Percentiles rank a stretch among this genome's conserved stretches.
These are phyloP conservation scores for Metschnikowia colocasiae DNA, from an alignment of 805 yeast genomes.

Conservation along the genomic window DNA sequence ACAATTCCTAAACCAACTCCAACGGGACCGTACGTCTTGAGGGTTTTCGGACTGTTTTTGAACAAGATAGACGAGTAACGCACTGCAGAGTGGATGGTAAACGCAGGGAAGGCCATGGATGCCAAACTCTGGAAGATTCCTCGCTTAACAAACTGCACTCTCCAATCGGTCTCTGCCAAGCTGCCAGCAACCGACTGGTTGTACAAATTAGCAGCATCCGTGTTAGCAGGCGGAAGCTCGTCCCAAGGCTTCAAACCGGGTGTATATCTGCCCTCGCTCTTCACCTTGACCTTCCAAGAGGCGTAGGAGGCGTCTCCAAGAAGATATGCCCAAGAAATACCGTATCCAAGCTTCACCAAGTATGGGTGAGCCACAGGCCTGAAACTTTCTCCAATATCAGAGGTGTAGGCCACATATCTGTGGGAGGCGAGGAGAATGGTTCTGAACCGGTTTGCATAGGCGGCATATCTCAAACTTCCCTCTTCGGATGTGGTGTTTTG, in stretches of 20 bases:
- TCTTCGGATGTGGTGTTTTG: slow-evolving; percentile 18
- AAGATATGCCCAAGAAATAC: slow-evolving; percentile 71
- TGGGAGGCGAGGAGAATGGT: slow-evolving; percentile 71
- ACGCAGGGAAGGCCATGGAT: slow-evolving; percentile 83
- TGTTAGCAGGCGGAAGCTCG: slow-evolving; percentile 30
- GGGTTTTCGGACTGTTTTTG: slow-evolving; percentile 46
- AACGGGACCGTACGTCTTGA: slow-evolving; percentile 72
- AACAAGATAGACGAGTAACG: slow-evolving; percentile 62
- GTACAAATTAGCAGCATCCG: slow-evolving; percentile 37
- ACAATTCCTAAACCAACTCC: slow-evolving; percentile 74
- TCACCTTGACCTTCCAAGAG: slow-evolving; percentile 67
- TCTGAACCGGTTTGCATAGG: slow-evolving; percentile 71
- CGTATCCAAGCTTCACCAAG: slow-evolving; percentile 64
- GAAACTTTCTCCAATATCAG: slow-evolving; percentile 84
- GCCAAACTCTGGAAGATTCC: slow-evolving; percentile 81
- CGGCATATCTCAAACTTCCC: slow-evolving; percentile 63
- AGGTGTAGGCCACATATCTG: slow-evolving; percentile 80
- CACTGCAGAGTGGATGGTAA: slow-evolving; percentile 76
- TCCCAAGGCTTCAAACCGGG: slow-evolving; percentile 72
- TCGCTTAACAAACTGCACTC: slow-evolving; percentile 58
- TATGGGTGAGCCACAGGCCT: slow-evolving; percentile 74
- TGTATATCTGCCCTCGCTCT: slow-evolving; percentile 58
- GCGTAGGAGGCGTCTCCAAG: slow-evolving; percentile 72
- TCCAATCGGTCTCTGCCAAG: slow-evolving; percentile 60
- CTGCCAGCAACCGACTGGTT: slow-evolving; percentile 19